These are phyloP conservation scores for Agrostemma githago DNA, from an alignment of 148 eudicot species.

Conservation along the genomic window DNA sequence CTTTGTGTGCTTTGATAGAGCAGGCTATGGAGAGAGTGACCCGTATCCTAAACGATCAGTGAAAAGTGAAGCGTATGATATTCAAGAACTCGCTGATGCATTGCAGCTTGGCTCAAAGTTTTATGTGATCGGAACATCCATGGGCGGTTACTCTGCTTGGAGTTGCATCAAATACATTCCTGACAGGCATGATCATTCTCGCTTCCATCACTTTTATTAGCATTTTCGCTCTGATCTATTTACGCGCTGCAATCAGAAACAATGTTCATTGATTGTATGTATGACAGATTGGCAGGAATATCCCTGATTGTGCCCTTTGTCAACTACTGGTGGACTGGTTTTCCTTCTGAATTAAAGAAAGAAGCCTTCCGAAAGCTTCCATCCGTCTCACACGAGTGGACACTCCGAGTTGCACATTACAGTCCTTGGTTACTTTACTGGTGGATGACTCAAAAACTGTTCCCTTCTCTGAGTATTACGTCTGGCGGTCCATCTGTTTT, in stretches of 20 bases:
- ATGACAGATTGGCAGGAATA: background rate
- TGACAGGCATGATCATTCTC: background rate
- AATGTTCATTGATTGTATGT: background rate
- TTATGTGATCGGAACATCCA: conserved; percentile 15
- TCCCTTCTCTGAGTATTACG: background rate
- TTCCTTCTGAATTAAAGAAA: background rate
- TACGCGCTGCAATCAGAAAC: too few relatives aligned
- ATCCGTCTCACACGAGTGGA: background rate
- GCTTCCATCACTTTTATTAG: too few relatives aligned
- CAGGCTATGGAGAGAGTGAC: conserved; percentile 87
- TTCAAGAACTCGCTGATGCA: conserved; percentile 70
- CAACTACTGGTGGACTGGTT: background rate
- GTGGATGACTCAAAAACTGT: background rate
- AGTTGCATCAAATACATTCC: background rate
- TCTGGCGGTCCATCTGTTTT: background rate
- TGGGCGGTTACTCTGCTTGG: conserved; percentile 47
- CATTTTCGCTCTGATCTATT: background rate
- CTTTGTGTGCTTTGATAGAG: conserved; percentile 55
- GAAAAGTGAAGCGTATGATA: conserved; percentile 62
- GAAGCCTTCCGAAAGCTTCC: background rate
- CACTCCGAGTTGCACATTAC: background rate
- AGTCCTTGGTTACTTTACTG: background rate
- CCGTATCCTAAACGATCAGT: conserved; percentile 59
- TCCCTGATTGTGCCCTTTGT: background rate
- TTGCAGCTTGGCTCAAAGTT: conserved; percentile 60